Percentiles rank a stretch among this genome's conserved stretches.
Conservation (phyloP, 2,329 filamentous ascomycete genomes). For the Calcarisporium arbuscula region DNA sequence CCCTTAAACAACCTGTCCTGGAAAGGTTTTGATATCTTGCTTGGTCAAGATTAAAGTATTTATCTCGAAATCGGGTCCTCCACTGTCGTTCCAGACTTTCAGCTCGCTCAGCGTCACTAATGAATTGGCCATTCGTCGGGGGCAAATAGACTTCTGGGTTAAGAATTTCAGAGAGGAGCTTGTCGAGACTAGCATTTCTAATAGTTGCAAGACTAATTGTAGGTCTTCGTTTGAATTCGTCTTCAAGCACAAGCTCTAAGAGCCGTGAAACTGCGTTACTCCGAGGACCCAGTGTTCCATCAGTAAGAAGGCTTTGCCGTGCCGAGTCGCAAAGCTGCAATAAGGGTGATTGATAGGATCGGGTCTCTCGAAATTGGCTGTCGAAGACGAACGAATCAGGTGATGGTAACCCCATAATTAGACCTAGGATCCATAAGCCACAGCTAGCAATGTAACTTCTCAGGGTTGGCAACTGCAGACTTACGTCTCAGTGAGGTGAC, state of each 20-base stretch:
- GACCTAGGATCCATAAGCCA: too few species aligned
- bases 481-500: too few species aligned
- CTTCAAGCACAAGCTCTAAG: conserved; percentile 29
- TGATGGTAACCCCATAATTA: conserved; percentile 1
- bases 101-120: conserved; percentile 28
- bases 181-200: conserved; percentile 32
- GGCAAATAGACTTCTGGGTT: conserved; percentile 21
- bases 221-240: conserved; percentile 28
- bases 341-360: conserved; percentile 13
- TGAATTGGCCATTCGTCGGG: conserved; percentile 22
- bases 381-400: conserved; percentile 9
- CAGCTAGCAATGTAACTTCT: too few species aligned
- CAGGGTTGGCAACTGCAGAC: too few species aligned
- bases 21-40: conserved; percentile 30
- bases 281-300: conserved; percentile 24
- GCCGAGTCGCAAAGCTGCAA: conserved; percentile 37
- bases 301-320: conserved; percentile 26
- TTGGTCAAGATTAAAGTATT: conserved; percentile 40
- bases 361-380: conserved; percentile 2
- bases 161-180: conserved; percentile 36
- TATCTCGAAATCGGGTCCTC: conserved; percentile 36
- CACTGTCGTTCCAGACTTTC: conserved; percentile 35
- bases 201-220: conserved; percentile 33
- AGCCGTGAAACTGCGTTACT: conserved; percentile 31
- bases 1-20: conserved; percentile 31